These are phyloP conservation scores for Pleurotus salmoneostramineus DNA, from an alignment of 768 basidiomycete species.

Conservation along the genomic window DNA sequence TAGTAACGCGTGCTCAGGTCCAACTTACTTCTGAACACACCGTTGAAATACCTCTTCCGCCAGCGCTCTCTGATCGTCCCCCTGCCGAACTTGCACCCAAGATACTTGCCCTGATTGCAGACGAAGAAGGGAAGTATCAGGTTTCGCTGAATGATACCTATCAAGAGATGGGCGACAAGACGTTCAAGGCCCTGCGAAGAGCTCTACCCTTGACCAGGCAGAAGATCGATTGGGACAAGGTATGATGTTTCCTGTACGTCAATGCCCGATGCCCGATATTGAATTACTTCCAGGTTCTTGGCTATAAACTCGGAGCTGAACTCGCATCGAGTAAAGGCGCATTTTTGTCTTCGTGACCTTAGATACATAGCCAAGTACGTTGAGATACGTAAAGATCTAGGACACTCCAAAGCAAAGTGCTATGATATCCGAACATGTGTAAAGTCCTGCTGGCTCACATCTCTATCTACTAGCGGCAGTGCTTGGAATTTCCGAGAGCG, in stretches of 20 bases:
- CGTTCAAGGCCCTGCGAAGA: slow-evolving; percentile 86
- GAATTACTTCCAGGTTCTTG: slow-evolving; percentile 17
- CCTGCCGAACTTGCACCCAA: slow-evolving; percentile 57
- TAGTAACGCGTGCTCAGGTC: slow-evolving; percentile 47
- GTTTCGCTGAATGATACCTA: slow-evolving; percentile 77
- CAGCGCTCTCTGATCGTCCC: slow-evolving; percentile 49
- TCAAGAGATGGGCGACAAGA: slow-evolving; percentile 87
- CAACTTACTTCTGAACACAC: slow-evolving; percentile 81
- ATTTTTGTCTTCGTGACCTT: slow-evolving; percentile 9
- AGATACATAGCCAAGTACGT: background rate
- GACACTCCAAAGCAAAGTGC: no score
- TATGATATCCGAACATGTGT: no score
- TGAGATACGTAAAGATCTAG: no score
- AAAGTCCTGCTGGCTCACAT: no score
- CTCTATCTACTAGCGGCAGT: background rate
- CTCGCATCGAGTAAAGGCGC: slow-evolving; percentile 26
- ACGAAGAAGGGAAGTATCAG: slow-evolving; percentile 81
- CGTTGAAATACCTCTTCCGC: slow-evolving; percentile 59
- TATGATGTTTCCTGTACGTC: slow-evolving; percentile 22
- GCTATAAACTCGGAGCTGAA: slow-evolving; percentile 48
- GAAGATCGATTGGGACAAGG: slow-evolving; percentile 97
- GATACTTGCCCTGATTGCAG: slow-evolving; percentile 75
- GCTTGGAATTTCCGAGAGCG: background rate
- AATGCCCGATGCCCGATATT: background rate
- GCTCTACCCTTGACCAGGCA: slow-evolving; percentile 90